Evolutionary conservation across 2,329 filamentous ascomycete species (phyloP).

Genomic region (Exserohilum rostratum): DNA sequence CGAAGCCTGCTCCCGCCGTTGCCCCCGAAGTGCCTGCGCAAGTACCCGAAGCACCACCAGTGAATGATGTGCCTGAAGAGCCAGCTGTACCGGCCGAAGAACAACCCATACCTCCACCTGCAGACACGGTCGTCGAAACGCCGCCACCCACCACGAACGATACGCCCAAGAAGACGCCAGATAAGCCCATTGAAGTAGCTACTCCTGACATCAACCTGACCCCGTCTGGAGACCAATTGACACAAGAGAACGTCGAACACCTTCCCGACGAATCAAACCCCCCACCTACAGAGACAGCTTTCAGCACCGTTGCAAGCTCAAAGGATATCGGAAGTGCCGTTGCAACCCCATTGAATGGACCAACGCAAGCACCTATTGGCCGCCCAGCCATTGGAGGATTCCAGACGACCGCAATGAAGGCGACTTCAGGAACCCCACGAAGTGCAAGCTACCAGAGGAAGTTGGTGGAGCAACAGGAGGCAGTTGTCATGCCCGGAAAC

Average conservation of each 20-base stretch:
- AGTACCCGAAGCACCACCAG: slow-evolving; percentile 44
- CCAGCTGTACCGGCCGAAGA: slow-evolving; percentile 51
- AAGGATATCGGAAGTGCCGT: slow-evolving; percentile 69
- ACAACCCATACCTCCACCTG: slow-evolving; percentile 43
- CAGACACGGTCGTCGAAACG: slow-evolving; percentile 46
- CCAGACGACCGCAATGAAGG: slow-evolving; percentile 82
- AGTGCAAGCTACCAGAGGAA: slow-evolving; percentile 83
- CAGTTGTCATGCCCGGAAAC: slow-evolving; percentile 97
- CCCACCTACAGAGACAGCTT: slow-evolving; percentile 78
- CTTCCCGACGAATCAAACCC: slow-evolving; percentile 81
- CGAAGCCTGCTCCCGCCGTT: slow-evolving; percentile 40
- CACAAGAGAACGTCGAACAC: slow-evolving; percentile 90
- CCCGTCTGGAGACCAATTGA: slow-evolving; percentile 81
- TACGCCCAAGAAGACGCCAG: slow-evolving; percentile 35
- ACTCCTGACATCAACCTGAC: slow-evolving; percentile 61
- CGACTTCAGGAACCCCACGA: slow-evolving; percentile 65
- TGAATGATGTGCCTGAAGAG: slow-evolving; percentile 49
- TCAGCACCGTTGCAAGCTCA: slow-evolving; percentile 87
- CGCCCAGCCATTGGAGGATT: slow-evolving; percentile 73
- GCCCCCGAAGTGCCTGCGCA: slow-evolving; percentile 47
- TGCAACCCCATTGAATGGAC: slow-evolving; percentile 64
- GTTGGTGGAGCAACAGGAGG: slow-evolving; percentile 92
- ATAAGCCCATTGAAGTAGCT: slow-evolving; percentile 55
- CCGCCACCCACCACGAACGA: slow-evolving; percentile 37
- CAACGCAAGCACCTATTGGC: slow-evolving; percentile 61